These are phyloP conservation scores for Westerdykella ornata DNA, from an alignment of 2,329 filamentous ascomycete species.

Conservation along the genomic window DNA sequence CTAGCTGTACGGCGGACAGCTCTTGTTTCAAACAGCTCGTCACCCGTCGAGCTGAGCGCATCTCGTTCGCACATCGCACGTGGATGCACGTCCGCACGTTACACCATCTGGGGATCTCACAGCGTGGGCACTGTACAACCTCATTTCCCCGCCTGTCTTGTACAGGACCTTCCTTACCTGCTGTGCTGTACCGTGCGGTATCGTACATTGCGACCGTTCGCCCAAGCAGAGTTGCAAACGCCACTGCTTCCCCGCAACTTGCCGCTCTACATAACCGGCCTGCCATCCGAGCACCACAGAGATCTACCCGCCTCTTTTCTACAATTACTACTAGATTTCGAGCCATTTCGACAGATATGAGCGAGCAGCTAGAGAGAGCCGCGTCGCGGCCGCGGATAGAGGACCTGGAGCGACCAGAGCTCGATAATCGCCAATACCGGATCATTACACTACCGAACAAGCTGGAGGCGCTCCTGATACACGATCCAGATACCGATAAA, in stretches of 20 bases:
- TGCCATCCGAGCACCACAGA: constrained; percentile 8
- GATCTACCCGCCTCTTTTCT: neutral
- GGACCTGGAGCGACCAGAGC: constrained; percentile 69
- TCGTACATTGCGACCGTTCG: neutral
- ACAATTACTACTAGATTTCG: neutral
- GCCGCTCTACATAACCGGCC: constrained; percentile 17
- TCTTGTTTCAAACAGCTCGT: neutral
- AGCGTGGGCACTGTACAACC: constrained; percentile 7
- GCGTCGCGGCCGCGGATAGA: constrained; percentile 45
- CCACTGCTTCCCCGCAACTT: constrained; percentile 17
- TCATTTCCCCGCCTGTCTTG: constrained; percentile 4
- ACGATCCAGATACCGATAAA: constrained; percentile 93
- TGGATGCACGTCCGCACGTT: constrained; percentile 20
- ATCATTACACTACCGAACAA: constrained; percentile 80
- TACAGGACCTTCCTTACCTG: constrained; percentile 4
- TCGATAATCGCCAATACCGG: constrained; percentile 81
- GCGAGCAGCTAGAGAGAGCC: constrained; percentile 22
- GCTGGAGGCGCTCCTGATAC: constrained; percentile 84
- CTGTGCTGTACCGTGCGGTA: neutral
- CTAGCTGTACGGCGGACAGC: neutral
- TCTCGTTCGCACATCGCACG: constrained; percentile 9
- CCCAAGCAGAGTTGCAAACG: constrained; percentile 1
- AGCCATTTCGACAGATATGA: constrained; percentile 18
- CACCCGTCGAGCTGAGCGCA: constrained; percentile 1
- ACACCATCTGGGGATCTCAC: constrained; percentile 18